Evolutionary conservation across 129 eudicot genomes (phyloP).

Genomic region (Ambrosia trifida): DNA sequence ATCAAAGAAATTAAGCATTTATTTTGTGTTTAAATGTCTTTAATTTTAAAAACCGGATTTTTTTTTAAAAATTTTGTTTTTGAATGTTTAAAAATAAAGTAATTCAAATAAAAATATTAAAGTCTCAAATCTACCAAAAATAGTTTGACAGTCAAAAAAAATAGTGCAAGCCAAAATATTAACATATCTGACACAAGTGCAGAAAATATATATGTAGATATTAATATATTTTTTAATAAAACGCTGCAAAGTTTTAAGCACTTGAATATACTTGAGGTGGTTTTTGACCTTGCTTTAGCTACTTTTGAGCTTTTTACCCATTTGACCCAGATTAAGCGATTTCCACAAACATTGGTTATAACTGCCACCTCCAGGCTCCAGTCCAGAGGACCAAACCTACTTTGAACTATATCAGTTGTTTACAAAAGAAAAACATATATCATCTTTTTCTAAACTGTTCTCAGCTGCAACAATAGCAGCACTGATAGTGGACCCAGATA

Average conservation of each 20-base stretch:
- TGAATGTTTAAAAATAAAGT: no score
- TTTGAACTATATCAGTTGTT: neutral
- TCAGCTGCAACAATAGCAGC: constrained; percentile 97
- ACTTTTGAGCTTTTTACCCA: neutral
- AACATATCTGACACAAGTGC: neutral
- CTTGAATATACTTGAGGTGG: neutral
- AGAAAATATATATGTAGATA: neutral
- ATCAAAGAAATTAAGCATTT: no score
- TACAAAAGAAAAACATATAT: constrained; percentile 50
- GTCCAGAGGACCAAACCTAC: no score
- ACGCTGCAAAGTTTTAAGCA: neutral
- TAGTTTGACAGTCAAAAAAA: no score
- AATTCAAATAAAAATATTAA: no score
- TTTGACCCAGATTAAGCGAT: no score
- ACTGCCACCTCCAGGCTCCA: no score
- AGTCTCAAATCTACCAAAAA: no score
- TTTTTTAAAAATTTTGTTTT: no score
- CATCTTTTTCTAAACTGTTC: constrained; percentile 64
- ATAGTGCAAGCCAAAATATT: neutral
- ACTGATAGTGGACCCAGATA: constrained; percentile 68
- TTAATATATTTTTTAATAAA: neutral
- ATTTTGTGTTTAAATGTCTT: no score
- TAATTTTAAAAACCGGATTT: no score
- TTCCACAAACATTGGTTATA: no score
- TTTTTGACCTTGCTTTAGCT: neutral